These are phyloP conservation scores for Pseudoperonospora humuli DNA, from an alignment of 352 stramenopile genomes.

Conservation along the genomic window DNA sequence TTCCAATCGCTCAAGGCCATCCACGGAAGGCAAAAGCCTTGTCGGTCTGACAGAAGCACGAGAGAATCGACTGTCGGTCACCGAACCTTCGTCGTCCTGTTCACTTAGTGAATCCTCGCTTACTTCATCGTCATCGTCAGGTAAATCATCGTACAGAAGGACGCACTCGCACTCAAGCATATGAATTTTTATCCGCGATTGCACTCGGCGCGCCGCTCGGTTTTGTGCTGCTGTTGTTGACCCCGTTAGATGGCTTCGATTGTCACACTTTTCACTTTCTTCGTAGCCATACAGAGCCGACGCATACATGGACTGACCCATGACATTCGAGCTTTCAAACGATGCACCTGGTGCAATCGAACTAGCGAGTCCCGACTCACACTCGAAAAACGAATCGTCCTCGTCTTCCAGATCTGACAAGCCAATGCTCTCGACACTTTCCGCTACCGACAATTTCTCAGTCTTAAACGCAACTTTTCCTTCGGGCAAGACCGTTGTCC, in stretches of 20 bases:
- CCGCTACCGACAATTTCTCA: slow-evolving; percentile 52
- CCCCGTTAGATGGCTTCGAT: slow-evolving; percentile 19
- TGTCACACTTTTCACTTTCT: slow-evolving; percentile 23
- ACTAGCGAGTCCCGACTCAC: slow-evolving; percentile 42
- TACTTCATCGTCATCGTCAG: slow-evolving; percentile 34
- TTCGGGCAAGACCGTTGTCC: neutral
- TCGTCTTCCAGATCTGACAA: slow-evolving; percentile 82
- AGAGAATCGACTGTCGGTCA: slow-evolving; percentile 20
- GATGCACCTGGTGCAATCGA: slow-evolving; percentile 28
- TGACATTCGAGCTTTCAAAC: slow-evolving; percentile 35
- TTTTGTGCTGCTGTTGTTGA: slow-evolving; percentile 34
- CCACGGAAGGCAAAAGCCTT: slow-evolving; percentile 42
- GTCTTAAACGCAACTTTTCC: slow-evolving; percentile 20
- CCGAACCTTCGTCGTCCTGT: slow-evolving; percentile 6
- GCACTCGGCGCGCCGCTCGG: slow-evolving; percentile 34
- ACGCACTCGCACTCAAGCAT: slow-evolving; percentile 65
- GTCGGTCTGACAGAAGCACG: slow-evolving; percentile 18
- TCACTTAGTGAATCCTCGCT: slow-evolving; percentile 13
- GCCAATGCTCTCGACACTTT: slow-evolving; percentile 74
- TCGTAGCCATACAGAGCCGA: slow-evolving; percentile 54
- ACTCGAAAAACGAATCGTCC: slow-evolving; percentile 73
- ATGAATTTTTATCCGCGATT: slow-evolving; percentile 66
- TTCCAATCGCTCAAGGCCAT: slow-evolving; percentile 61
- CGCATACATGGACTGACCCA: slow-evolving; percentile 80
- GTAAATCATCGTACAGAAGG: slow-evolving; percentile 77